Conservation (phyloP, 2,329 filamentous ascomycete species). For the Penicillium paneum region DNA sequence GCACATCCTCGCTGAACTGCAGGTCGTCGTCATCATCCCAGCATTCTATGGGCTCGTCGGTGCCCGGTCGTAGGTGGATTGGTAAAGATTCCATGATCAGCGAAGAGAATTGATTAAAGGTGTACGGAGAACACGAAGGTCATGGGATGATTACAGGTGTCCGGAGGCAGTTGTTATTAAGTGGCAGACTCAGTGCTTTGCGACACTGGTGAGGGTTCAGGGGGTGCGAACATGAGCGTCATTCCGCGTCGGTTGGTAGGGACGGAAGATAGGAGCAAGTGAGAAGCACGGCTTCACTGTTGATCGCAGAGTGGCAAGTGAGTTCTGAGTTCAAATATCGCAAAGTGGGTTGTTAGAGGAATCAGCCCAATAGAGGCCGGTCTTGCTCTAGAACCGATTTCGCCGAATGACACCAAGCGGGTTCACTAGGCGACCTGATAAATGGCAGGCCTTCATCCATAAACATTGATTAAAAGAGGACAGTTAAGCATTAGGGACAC, state of each 20-base stretch:
- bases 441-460: background rate
- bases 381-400: background rate
- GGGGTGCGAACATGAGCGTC: slow-evolving; percentile 23
- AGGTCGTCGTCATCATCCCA: slow-evolving; percentile 52
- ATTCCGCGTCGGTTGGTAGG: slow-evolving; percentile 25
- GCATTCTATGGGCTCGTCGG: slow-evolving; percentile 44
- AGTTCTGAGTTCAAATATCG: background rate
- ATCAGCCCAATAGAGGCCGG: background rate
- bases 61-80: slow-evolving; percentile 32
- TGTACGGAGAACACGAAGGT: background rate
- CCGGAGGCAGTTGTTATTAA: background rate
- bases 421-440: slow-evolving; percentile 2
- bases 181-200: slow-evolving; percentile 21
- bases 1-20: slow-evolving; percentile 46
- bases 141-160: background rate
- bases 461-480: background rate
- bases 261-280: background rate
- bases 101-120: background rate
- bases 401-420: slow-evolving; percentile 2
- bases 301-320: background rate
- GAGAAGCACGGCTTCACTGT: background rate
- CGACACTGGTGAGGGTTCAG: slow-evolving; percentile 19
- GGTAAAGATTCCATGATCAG: slow-evolving; percentile 40
- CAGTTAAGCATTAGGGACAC: background rate
- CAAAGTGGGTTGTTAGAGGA: background rate